Percentiles rank a stretch among this genome's conserved stretches.
Evolutionary conservation across 345 rosid genomes (phyloP).

Genomic region (Eutrema heterophyllum): DNA sequence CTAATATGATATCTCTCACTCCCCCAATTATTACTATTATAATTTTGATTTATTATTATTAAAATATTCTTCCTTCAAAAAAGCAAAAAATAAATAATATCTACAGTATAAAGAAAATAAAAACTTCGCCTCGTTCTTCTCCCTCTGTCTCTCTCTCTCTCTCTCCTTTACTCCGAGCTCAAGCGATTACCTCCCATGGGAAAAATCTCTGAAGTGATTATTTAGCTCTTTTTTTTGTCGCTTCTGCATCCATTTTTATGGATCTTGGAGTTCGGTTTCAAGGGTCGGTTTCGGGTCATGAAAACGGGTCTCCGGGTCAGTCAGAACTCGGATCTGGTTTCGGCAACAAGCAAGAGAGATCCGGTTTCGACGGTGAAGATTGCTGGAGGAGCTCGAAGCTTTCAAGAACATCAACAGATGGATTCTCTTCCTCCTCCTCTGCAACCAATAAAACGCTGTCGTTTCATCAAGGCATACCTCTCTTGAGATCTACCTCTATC

Average conservation of each 20-base stretch:
- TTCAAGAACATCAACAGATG: slow-evolving; percentile 34
- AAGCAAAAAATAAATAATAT: slow-evolving; percentile 19
- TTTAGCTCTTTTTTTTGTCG: slow-evolving; percentile 24
- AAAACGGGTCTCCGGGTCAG: slow-evolving; percentile 37
- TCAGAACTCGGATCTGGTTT: slow-evolving; percentile 44
- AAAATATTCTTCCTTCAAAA: not conserved
- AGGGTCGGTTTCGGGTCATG: slow-evolving; percentile 42
- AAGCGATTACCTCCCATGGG: slow-evolving; percentile 36
- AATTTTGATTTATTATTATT: not conserved
- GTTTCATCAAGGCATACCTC: slow-evolving; percentile 42
- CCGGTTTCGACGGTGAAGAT: slow-evolving; percentile 42
- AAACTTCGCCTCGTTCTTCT: slow-evolving; percentile 23
- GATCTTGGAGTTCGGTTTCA: slow-evolving; percentile 56
- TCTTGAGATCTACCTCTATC: slow-evolving; percentile 53
- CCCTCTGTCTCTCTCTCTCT: slow-evolving; percentile 22
- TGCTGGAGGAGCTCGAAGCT: slow-evolving; percentile 41
- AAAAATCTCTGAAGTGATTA: slow-evolving; percentile 32
- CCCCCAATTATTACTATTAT: slow-evolving; percentile 24
- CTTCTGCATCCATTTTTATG: slow-evolving; percentile 37
- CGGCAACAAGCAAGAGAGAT: slow-evolving; percentile 40
- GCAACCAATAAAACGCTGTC: slow-evolving; percentile 30
- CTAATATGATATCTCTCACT: slow-evolving; percentile 20
- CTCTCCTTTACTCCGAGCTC: slow-evolving; percentile 31
- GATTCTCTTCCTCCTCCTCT: slow-evolving; percentile 16
- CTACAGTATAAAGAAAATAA: slow-evolving; percentile 23